Evolutionary conservation across 2,329 filamentous ascomycete genomes (phyloP), one percentile per base, ranked within the genome.

Genomic region (Capronia coronata): DNA sequence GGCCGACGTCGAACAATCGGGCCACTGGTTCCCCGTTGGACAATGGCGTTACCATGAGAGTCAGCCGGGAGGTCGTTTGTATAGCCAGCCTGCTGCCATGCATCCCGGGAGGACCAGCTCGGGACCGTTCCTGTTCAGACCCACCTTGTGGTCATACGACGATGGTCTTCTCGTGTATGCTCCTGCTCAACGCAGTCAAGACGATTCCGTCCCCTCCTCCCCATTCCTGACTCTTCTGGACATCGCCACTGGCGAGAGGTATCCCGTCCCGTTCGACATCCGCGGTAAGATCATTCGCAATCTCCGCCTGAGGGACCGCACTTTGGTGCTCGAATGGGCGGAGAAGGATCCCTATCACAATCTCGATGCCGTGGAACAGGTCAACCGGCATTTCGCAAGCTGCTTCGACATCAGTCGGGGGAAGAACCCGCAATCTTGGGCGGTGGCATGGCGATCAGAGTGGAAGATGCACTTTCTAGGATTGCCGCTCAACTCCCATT

Each of bases 281-380:
- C 52, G 61, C 1, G 68, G 67, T 6, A 80, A 74, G 56, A 69
- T 76, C 27, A 66, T 83, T 21, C 70, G 80, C 10, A 72, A 79
- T 10, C 63, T 80, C 2, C 72, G 79, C 11, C 65, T 83, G 2
- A 71, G 73, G 25, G 66, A 74, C 27, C 67, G 68, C 1, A 67
- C 81, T n/a, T 65, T 84, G n/a, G 59, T 83, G 14, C 65, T 84
- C n/a, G 80, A 83, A 61, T 83, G 80, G 79, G 78, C 77, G 43
- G 76, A 80, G 59, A 63, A 67, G 1, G 67, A 72, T 22, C 66
- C 74, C 1, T 77, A 72, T 53, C 73, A 77, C 61, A 71, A 73
- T 61, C 62, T 76, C 18, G 76, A 78, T 60, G 71, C 74, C 49
- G 65, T 66, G 41, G 75, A 76, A 54, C 66, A 67, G 1, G 74